These are phyloP conservation scores for Mortierella sp. DNA, from an alignment of 371 early-diverging fungal genomes.

Conservation along the genomic window DNA sequence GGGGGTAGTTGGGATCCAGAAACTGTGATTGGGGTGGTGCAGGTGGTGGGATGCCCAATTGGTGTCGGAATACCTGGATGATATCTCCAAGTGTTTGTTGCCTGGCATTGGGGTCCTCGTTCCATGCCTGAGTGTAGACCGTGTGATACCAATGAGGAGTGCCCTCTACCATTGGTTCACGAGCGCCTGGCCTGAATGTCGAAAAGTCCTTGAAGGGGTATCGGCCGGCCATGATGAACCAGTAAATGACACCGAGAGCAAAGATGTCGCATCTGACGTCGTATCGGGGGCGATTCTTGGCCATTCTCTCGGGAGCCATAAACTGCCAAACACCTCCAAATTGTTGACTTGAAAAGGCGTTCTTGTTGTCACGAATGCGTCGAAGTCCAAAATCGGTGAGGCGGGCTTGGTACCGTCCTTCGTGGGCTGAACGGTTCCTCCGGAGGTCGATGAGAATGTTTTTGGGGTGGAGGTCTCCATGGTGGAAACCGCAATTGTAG, in stretches of 20 bases:
- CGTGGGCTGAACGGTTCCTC: slow-evolving; percentile 8
- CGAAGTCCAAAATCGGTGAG: slow-evolving; percentile 55
- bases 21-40: too few species aligned
- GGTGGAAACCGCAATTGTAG: slow-evolving; percentile 44
- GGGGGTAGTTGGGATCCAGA: too few species aligned
- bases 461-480: slow-evolving; percentile 55
- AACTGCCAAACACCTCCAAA: slow-evolving; percentile 50
- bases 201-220: slow-evolving; percentile 40
- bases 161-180: slow-evolving; percentile 39
- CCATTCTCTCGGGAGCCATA: slow-evolving; percentile 54
- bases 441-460: slow-evolving; percentile 46
- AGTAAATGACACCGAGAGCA: slow-evolving; percentile 48
- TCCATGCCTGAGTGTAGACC: too few species aligned
- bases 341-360: slow-evolving; percentile 46
- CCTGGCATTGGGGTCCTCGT: too few species aligned
- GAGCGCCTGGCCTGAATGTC: slow-evolving; percentile 22
- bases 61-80: too few species aligned
- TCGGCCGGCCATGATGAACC: slow-evolving; percentile 47
- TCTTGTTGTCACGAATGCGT: slow-evolving; percentile 34
- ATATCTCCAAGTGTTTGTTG: too few species aligned
- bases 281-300: slow-evolving; percentile 40
- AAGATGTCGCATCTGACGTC: slow-evolving; percentile 48
- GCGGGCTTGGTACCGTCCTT: slow-evolving; percentile 46
- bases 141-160: too few species aligned
- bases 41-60: too few species aligned